A percentile compares a stretch with the other conserved stretches of the same genome.
phyloP scores from a whole-genome alignment of 495 filamentous ascomycete genomes.

The Penicillium coprophilum region DNA sequence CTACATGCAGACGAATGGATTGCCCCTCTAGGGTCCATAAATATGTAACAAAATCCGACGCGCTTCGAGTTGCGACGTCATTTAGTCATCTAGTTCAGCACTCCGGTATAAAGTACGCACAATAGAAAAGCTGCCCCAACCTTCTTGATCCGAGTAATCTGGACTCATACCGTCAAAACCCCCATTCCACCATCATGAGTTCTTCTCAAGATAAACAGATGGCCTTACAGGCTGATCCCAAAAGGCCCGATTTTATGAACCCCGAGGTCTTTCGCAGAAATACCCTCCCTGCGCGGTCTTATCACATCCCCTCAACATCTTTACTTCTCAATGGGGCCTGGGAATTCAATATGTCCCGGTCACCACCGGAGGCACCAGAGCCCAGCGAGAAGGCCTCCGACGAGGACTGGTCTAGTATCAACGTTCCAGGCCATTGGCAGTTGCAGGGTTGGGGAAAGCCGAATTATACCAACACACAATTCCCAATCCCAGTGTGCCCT shows the following conservation, averaged over 20 bases:
- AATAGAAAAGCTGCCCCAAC: no score
- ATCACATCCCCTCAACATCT: constrained; percentile 55
- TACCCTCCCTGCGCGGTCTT: constrained; percentile 58
- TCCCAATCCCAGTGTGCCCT: constrained; percentile 60
- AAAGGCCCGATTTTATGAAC: constrained; percentile 14
- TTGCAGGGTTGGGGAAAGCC: constrained; percentile 63
- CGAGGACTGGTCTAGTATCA: constrained; percentile 50
- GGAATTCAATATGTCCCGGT: constrained; percentile 56
- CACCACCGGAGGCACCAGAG: constrained; percentile 48
- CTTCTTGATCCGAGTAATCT: no score
- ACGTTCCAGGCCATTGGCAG: constrained; percentile 71
- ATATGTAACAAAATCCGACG: no score
- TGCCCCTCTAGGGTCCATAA: no score
- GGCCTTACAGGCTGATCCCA: not conserved
- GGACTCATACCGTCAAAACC: no score
- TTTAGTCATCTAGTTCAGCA: no score
- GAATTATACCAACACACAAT: constrained; percentile 65
- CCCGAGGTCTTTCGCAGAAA: constrained; percentile 58
- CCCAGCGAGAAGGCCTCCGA: constrained; percentile 23
- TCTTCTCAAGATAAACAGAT: not conserved
- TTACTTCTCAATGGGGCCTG: constrained; percentile 58
- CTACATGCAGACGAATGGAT: no score
- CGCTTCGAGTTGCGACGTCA: no score
- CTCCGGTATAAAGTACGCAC: no score
- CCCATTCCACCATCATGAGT: not conserved